Evolutionary conservation across 2,329 filamentous ascomycete genomes (phyloP).

Genomic region (Neonectria coccinea): DNA sequence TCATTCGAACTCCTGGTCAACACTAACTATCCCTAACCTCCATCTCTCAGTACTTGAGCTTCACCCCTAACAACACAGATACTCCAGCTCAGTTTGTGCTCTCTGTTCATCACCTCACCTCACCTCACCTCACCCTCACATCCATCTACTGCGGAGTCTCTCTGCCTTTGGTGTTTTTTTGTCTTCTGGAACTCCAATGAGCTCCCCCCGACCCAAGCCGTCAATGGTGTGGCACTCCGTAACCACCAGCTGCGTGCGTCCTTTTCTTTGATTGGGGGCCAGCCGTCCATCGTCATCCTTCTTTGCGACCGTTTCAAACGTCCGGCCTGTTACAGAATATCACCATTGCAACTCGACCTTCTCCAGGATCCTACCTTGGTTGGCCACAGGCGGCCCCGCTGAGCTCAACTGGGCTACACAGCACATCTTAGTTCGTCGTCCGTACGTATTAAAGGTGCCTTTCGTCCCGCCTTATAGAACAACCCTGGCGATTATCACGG

Average conservation of each 20-base stretch:
- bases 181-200: not conserved
- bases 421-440: not conserved
- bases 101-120: too few species aligned
- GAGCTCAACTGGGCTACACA: not conserved
- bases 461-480: not conserved
- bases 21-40: too few species aligned
- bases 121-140: not conserved
- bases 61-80: too few species aligned
- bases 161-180: too few species aligned
- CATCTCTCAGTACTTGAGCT: too few species aligned
- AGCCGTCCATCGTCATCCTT: constrained; percentile 4
- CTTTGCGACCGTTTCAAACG: constrained; percentile 15
- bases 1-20: too few species aligned
- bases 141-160: not conserved
- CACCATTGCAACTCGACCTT: not conserved
- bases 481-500: constrained; percentile 3
- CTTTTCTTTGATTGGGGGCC: constrained; percentile 5
- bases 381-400: not conserved
- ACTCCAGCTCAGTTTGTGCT: too few species aligned
- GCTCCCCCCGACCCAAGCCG: not conserved
- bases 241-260: not conserved
- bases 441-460: not conserved
- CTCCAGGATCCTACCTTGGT: not conserved
- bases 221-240: not conserved
- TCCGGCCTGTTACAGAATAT: constrained; percentile 18